Percentiles rank a stretch among this genome's conserved stretches.
phyloP scores from a whole-genome alignment of 192 early-diverging fungal genomes.

The Backusella parvicylindrica region DNA sequence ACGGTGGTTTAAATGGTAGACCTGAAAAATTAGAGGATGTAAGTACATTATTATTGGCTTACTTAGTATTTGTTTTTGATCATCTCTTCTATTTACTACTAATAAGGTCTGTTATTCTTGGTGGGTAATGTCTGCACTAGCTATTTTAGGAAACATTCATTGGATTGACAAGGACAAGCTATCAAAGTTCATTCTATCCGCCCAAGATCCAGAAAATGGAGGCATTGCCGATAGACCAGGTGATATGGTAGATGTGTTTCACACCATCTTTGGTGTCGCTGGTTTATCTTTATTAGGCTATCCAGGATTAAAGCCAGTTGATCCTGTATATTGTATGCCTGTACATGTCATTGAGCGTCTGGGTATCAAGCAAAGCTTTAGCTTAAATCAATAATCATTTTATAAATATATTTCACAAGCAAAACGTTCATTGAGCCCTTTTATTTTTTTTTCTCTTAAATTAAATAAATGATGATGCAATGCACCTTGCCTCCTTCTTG shows the following conservation, averaged over 20 bases:
- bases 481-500: too few relatives aligned
- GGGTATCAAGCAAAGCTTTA: background rate
- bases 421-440: background rate
- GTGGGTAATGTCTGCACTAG: slow-evolving; percentile 93
- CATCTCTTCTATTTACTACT: background rate
- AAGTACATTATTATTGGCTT: slow-evolving; percentile 15
- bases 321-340: slow-evolving; percentile 93
- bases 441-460: background rate
- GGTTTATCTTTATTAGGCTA: slow-evolving; percentile 87
- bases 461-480: too few relatives aligned
- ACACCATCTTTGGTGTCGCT: slow-evolving; percentile 92
- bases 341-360: slow-evolving; percentile 48
- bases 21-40: slow-evolving; percentile 97
- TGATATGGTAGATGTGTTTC: slow-evolving; percentile 93
- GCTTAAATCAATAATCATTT: background rate
- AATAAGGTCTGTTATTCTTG: slow-evolving; percentile 91
- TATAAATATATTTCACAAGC: too few relatives aligned
- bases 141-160: slow-evolving; percentile 72
- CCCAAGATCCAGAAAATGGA: slow-evolving; percentile 83
- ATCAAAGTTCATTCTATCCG: slow-evolving; percentile 71
- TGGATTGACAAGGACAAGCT: slow-evolving; percentile 86
- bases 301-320: slow-evolving; percentile 67
- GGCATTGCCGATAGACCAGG: slow-evolving; percentile 94
- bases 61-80: background rate
- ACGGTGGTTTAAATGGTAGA: slow-evolving; percentile 93